Evolutionary conservation across 768 basidiomycete genomes (phyloP).

Genomic region (Suillus cothurnatus): DNA sequence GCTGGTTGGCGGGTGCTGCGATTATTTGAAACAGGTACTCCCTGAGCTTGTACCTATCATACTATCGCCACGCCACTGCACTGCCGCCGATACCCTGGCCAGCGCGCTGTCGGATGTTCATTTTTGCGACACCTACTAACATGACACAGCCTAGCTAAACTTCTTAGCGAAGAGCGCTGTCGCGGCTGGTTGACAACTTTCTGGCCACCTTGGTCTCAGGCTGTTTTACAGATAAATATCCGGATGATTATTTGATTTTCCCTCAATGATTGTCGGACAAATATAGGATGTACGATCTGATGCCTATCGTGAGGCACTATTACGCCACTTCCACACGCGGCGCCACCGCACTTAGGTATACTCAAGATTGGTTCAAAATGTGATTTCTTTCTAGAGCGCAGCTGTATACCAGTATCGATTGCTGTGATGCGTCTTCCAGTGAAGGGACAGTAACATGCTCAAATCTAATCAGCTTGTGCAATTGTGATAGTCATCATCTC

Average conservation of each 20-base stretch:
- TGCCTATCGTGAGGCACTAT: not conserved
- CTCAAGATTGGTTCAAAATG: not conserved
- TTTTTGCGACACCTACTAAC: not conserved
- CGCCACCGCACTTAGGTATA: not conserved
- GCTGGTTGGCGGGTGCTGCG: no score
- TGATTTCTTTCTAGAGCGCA: not conserved
- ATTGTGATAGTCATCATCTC: not conserved
- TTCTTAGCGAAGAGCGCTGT: not conserved
- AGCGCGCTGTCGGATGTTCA: not conserved
- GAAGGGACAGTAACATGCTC: no score
- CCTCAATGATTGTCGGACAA: not conserved
- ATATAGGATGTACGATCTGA: not conserved
- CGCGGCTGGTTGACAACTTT: not conserved
- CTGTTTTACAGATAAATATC: not conserved
- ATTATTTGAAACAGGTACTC: not conserved
- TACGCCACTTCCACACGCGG: not conserved
- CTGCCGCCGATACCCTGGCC: not conserved
- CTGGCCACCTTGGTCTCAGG: not conserved
- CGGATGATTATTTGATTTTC: not conserved
- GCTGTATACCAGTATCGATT: not conserved
- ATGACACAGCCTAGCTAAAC: not conserved
- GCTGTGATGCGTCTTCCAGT: not conserved
- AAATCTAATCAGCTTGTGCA: no score
- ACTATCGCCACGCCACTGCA: not conserved
- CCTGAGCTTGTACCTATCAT: not conserved